Percentiles rank a stretch among this genome's conserved stretches.
These are phyloP conservation scores for Grosmannia huntii DNA, from an alignment of 2,329 filamentous ascomycete species.

Conservation along the genomic window DNA sequence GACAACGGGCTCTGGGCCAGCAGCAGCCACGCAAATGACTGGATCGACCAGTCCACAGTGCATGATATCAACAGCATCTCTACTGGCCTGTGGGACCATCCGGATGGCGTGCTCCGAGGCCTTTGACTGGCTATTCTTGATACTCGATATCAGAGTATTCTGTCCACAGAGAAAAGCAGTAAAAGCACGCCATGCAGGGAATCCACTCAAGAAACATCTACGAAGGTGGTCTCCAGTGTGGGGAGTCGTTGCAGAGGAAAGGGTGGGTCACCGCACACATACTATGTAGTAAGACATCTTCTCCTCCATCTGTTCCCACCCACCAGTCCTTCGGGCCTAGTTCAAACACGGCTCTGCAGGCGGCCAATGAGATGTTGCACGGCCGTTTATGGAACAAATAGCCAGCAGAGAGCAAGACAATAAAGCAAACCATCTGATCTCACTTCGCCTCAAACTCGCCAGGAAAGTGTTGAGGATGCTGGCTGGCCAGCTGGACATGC, in stretches of 20 bases:
- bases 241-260: background rate
- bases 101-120: background rate
- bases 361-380: no score
- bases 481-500: no score
- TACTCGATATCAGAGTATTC: background rate
- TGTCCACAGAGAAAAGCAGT: background rate
- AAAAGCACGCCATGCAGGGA: background rate
- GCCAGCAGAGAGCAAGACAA: no score
- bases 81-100: conserved; percentile 9
- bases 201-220: no score
- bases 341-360: background rate
- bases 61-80: conserved; percentile 11
- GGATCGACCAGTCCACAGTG: conserved; percentile 11
- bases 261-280: background rate
- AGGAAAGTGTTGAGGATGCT: no score
- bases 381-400: no score
- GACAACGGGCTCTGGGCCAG: conserved; percentile 10
- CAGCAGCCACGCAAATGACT: conserved; percentile 7
- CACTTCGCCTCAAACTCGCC: no score
- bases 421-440: no score
- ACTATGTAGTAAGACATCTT: background rate
- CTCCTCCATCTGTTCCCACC: background rate
- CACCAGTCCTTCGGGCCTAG: background rate
- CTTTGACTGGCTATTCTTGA: no score
- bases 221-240: no score